phyloP scores from a whole-genome alignment of 768 basidiomycete species.

The Termitomyces sp. region DNA sequence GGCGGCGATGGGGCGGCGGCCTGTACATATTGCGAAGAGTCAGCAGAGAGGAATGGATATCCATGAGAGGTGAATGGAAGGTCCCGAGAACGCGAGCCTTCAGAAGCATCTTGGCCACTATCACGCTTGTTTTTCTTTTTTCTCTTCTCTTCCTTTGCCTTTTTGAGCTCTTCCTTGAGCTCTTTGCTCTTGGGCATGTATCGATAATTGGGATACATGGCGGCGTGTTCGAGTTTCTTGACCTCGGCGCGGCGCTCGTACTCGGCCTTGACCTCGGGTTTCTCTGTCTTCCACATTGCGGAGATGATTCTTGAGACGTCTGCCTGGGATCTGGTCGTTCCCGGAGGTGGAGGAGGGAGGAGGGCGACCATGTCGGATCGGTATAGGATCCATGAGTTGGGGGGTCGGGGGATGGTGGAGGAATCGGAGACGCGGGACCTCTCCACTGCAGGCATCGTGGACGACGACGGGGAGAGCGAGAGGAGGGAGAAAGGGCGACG shows the following conservation, averaged over 20 bases:
- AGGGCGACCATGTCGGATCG: constrained; percentile 56
- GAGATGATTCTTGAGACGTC: constrained; percentile 65
- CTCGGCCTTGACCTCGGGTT: constrained; percentile 41
- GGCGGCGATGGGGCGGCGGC: constrained; percentile 54
- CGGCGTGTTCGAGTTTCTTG: constrained; percentile 50
- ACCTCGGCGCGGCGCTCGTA: constrained; percentile 56
- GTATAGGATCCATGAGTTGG: constrained; percentile 84
- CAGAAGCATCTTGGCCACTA: background rate
- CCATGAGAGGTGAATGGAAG: constrained; percentile 18
- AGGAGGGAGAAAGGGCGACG: too few relatives aligned
- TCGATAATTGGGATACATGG: constrained; percentile 54
- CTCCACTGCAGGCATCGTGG: constrained; percentile 15
- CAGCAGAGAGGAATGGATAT: constrained; percentile 19
- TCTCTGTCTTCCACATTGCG: constrained; percentile 60
- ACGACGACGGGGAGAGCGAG: background rate
- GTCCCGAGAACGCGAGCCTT: constrained; percentile 8
- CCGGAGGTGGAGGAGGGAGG: constrained; percentile 35
- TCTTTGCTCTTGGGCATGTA: constrained; percentile 58
- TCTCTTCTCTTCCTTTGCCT: constrained; percentile 34
- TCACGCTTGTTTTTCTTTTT: constrained; percentile 11
- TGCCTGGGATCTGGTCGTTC: constrained; percentile 49
- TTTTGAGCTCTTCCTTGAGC: constrained; percentile 37
- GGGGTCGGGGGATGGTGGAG: constrained; percentile 58
- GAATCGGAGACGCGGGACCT: constrained; percentile 3
- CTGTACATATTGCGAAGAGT: constrained; percentile 31